Evolutionary conservation across 495 filamentous ascomycete genomes (phyloP).

Genomic region (Penicillium manginii): DNA sequence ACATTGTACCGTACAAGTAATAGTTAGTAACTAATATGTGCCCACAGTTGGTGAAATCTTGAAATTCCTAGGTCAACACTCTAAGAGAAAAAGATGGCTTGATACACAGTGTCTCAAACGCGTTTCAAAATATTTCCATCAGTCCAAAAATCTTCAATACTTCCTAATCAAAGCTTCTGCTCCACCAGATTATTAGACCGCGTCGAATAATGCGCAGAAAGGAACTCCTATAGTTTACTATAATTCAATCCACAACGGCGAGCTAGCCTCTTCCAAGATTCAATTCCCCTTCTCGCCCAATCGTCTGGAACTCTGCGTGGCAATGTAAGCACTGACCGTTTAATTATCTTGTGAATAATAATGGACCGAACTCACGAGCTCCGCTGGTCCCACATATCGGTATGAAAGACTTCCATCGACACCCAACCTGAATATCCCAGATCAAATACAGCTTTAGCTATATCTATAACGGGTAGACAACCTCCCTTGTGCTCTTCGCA

Average conservation of each 20-base stretch:
- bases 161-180: too few species aligned
- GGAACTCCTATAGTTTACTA: neutral
- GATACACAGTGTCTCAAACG: too few species aligned
- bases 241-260: conserved; percentile 9
- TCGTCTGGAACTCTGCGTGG: conserved; percentile 9
- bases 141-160: too few species aligned
- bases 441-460: conserved; percentile 13
- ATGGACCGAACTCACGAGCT: conserved; percentile 4
- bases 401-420: conserved; percentile 21
- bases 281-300: conserved; percentile 15
- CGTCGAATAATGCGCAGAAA: neutral
- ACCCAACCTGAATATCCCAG: conserved; percentile 16
- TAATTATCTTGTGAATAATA: neutral
- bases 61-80: too few species aligned
- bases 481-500: conserved; percentile 12
- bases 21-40: too few species aligned
- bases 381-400: conserved; percentile 11
- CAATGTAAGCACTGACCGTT: neutral
- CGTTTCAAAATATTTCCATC: too few species aligned
- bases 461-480: conserved; percentile 6
- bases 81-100: too few species aligned
- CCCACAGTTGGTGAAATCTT: too few species aligned
- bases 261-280: conserved; percentile 8
- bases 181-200: neutral
- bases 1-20: too few species aligned